Evolutionary conservation across 129 eudicot species (phyloP).

Genomic region (Calendula officinalis): DNA sequence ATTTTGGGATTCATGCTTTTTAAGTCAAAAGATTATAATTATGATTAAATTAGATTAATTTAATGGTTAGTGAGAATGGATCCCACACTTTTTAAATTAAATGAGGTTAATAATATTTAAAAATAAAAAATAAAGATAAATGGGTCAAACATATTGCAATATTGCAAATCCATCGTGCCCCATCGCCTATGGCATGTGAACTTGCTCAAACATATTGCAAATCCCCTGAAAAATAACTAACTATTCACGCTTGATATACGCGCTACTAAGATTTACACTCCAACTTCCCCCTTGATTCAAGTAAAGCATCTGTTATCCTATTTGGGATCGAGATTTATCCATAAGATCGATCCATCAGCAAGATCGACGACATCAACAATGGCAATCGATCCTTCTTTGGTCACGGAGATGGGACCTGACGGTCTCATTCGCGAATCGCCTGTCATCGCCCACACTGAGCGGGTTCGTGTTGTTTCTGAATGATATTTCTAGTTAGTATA

Average conservation of each 20-base stretch:
- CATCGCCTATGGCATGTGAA: slow-evolving; percentile 29
- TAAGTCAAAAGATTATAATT: no score
- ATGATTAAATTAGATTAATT: no score
- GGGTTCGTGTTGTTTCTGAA: slow-evolving; percentile 35
- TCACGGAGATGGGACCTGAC: slow-evolving; percentile 86
- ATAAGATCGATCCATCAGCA: slow-evolving; percentile 7
- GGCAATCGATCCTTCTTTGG: slow-evolving; percentile 41
- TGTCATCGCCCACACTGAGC: slow-evolving; percentile 89
- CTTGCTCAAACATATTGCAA: background rate
- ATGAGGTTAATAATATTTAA: no score
- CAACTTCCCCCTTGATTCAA: slow-evolving; percentile 8
- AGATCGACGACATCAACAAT: slow-evolving; percentile 25
- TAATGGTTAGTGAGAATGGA: no score
- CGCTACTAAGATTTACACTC: slow-evolving; percentile 2
- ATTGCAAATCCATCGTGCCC: slow-evolving; percentile 9
- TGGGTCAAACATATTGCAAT: no score
- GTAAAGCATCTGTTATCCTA: slow-evolving; percentile 18
- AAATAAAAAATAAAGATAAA: no score
- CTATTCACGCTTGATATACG: background rate
- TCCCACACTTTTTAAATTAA: no score
- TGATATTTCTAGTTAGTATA: background rate
- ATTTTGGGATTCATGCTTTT: no score
- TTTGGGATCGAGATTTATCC: slow-evolving; percentile 6
- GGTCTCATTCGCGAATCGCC: slow-evolving; percentile 82
- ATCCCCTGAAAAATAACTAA: background rate